Evolutionary conservation across 2,329 filamentous ascomycete genomes (phyloP).

Genomic region (Fusarium robinianum): DNA sequence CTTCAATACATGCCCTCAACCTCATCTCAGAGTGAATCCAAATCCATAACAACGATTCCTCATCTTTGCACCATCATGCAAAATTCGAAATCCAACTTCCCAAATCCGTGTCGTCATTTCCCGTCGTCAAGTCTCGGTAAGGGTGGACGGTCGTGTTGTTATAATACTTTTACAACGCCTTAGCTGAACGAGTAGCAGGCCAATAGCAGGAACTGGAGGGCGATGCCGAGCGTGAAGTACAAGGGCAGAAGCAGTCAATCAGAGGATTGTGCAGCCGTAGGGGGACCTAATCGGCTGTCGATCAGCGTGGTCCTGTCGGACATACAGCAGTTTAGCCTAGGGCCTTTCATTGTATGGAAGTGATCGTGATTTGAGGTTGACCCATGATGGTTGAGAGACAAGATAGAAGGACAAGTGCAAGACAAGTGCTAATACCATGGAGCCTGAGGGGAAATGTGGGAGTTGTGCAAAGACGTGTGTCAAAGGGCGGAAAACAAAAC

Average conservation of each 20-base stretch:
- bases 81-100: conserved; percentile 9
- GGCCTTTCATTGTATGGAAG: conserved; percentile 8
- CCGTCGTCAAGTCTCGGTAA: too few relatives aligned
- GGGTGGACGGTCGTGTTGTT: too few relatives aligned
- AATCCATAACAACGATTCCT: conserved; percentile 10
- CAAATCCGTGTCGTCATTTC: not conserved
- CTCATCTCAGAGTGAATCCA: conserved; percentile 12
- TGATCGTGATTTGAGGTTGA: too few relatives aligned
- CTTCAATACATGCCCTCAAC: conserved; percentile 17
- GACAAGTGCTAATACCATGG: too few relatives aligned
- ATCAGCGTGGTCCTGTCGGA: conserved; percentile 36
- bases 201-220: conserved; percentile 21
- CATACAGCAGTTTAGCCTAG: conserved; percentile 28
- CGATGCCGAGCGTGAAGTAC: conserved; percentile 26
- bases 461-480: too few relatives aligned
- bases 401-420: not conserved
- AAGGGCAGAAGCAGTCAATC: conserved; percentile 25
- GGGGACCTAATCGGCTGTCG: conserved; percentile 38
- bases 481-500: not conserved
- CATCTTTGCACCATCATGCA: conserved; percentile 7
- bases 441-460: too few relatives aligned
- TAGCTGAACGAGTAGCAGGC: conserved; percentile 16
- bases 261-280: conserved; percentile 40
- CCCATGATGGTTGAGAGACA: not conserved
- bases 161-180: too few relatives aligned